These are phyloP conservation scores for Apiotrichum veenhuisii DNA, from an alignment of 1,284 basidiomycete species.

Conservation along the genomic window DNA sequence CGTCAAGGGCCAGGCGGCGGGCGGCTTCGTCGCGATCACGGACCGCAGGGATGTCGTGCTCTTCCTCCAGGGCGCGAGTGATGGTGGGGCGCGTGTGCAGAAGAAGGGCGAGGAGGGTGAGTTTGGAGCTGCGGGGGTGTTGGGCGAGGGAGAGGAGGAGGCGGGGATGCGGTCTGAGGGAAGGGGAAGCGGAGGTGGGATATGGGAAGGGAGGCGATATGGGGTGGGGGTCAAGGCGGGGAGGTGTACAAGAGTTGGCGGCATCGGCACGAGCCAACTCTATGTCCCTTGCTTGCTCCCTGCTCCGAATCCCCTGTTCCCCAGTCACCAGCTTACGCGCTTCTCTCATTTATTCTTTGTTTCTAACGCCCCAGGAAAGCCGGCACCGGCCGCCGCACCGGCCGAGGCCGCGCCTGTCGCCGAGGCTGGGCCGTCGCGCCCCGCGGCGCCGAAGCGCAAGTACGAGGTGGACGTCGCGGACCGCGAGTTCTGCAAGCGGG, in stretches of 20 bases:
- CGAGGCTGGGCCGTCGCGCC: conserved; percentile 50
- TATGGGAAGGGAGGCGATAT: conserved; percentile 58
- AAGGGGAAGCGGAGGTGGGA: conserved; percentile 56
- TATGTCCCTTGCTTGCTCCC: too few relatives aligned
- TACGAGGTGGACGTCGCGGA: conserved; percentile 76
- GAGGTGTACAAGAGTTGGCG: too few relatives aligned
- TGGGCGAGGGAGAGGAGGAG: conserved; percentile 50
- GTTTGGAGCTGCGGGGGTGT: conserved; percentile 56
- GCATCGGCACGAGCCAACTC: too few relatives aligned
- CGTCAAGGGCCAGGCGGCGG: conserved; percentile 70
- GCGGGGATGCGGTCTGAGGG: conserved; percentile 46
- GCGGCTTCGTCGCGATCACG: conserved; percentile 74
- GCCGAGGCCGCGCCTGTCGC: conserved; percentile 32
- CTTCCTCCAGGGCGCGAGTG: conserved; percentile 65
- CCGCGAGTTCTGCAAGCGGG: conserved; percentile 71
- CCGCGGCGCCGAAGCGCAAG: conserved; percentile 61
- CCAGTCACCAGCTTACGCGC: too few relatives aligned
- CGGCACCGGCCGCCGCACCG: conserved; percentile 2
- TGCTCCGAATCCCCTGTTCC: too few relatives aligned
- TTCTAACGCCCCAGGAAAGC: conserved; percentile 6
- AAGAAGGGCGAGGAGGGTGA: conserved; percentile 60
- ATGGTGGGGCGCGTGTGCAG: conserved; percentile 56
- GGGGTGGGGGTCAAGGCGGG: too few relatives aligned
- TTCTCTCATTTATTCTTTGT: neutral
- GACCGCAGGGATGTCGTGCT: conserved; percentile 78